Base-by-base conservation (phyloP, 1,284 basidiomycete species). In the Fomitopsis schrenkii region DNA sequence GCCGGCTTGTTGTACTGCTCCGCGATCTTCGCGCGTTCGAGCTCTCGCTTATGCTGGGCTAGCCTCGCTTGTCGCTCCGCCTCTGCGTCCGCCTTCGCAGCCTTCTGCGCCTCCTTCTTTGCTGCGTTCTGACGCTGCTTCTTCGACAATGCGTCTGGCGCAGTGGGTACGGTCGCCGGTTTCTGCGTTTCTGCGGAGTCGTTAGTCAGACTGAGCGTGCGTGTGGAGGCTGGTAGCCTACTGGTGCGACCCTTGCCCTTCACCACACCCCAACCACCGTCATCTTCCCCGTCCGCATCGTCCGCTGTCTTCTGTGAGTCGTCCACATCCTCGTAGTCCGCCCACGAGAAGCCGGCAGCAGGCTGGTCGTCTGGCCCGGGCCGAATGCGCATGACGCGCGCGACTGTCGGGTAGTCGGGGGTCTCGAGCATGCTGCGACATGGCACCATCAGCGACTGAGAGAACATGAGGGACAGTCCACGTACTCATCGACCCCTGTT, bases 261-360 rank as follows among this genome's bases (percentile, higher is more conserved):
- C 64, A 93, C 90, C 36, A 91, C 83, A 28, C 85, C 88, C 91
- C 90, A 92, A 8, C 80, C 81, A 1, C 79, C 80, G 60, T 85
- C 83, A 57, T 82, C 83, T 65, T 85, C 84, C 10, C 78, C 83
- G 63, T 83, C 85, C 5, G 80, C 83, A 60, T 86, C 84, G 58
- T 83, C 80, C 36, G 77, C 81, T 6, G 74, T 76, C 36, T 67
- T 63, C 12, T 77, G 72, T 3, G 75, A 75, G 45, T 77, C 77
- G 57, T 81, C 79, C 22, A 85, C 83, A 60, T 90, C 86, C 61
- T 91, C 90, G 67, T 91, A 91, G 74, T 91, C 88, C 0, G 75
- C 85, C 88, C 87, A 90, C 0, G 87, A 83, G 72, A 87, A 89
- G 0, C 88, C 88, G 12, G 77, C 73, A 4, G 82, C 85, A 17